phyloP scores from a whole-genome alignment of 805 yeast genomes.

The Teunomyces aglyptinius region DNA sequence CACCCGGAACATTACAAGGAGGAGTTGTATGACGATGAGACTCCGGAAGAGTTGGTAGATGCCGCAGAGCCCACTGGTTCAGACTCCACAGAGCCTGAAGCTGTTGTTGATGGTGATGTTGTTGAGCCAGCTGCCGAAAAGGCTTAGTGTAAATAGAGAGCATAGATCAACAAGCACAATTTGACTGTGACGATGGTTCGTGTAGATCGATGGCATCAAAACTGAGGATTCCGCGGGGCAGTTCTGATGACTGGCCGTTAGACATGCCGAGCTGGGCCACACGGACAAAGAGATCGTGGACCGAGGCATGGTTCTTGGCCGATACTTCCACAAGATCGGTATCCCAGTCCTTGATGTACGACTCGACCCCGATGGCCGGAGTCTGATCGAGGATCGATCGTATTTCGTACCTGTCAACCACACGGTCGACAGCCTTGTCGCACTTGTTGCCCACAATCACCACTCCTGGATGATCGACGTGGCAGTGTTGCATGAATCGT shows the following conservation, averaged over 20 bases:
- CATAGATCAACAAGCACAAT: slow-evolving; percentile 20
- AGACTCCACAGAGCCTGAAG: neutral
- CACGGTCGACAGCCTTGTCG: slow-evolving; percentile 36
- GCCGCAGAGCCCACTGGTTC: slow-evolving; percentile 2
- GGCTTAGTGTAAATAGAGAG: slow-evolving; percentile 2
- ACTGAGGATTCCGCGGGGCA: slow-evolving; percentile 19
- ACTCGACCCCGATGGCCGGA: slow-evolving; percentile 17
- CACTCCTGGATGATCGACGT: slow-evolving; percentile 46
- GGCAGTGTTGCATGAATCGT: slow-evolving; percentile 49
- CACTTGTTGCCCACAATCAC: slow-evolving; percentile 53
- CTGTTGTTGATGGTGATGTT: neutral
- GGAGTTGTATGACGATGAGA: slow-evolving; percentile 75
- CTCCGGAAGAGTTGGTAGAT: slow-evolving; percentile 7
- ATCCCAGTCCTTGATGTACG: slow-evolving; percentile 33
- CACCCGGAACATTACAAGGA: slow-evolving; percentile 94
- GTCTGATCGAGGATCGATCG: slow-evolving; percentile 27
- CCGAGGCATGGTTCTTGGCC: slow-evolving; percentile 29
- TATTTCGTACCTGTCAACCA: slow-evolving; percentile 37
- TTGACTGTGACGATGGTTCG: slow-evolving; percentile 6
- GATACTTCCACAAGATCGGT: slow-evolving; percentile 32
- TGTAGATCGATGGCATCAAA: slow-evolving; percentile 32
- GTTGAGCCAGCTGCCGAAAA: neutral
- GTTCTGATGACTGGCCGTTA: slow-evolving; percentile 4
- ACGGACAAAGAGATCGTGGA: slow-evolving; percentile 32
- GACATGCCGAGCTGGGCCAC: slow-evolving; percentile 38